Base-by-base conservation (phyloP, 2,329 filamentous ascomycete genomes). In the Ophidiomyces ophidiicola region DNA sequence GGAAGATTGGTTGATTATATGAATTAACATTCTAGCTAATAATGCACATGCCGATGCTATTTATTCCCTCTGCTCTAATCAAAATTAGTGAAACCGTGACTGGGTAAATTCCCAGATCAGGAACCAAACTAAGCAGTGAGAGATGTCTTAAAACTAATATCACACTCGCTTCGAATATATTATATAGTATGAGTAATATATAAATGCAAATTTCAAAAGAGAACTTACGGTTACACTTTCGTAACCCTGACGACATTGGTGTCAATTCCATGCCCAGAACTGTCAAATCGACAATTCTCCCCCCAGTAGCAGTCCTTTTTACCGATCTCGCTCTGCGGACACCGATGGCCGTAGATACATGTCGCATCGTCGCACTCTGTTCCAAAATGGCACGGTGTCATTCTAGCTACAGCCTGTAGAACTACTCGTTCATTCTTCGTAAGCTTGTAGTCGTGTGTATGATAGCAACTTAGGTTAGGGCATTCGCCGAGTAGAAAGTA, bases 291-390 rank as follows among this genome's bases (percentile, higher is more conserved):
- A 60, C 75, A 79, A 37, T 60, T 63, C 5, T 70, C 65, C 10
- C 69, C 70, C 56, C 72, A 75, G 48, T 71, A 69, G 51, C 75
- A 78, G 12, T 63, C 66, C 51, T 69, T 69, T 35, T 60, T 64
- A 25, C 70, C 69, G 19, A 66, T 62, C 42, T 65, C 59, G 23
- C 62, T 64, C 44, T 72, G 71, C 12, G 72, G 72, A 50, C 74
- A 79, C 24, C 70, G 67, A 54, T 79, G 75, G 15, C 75, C 75
- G 50, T 77, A 78, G 36, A 78, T 77, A 56, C 75, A 79, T 43
- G 70, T 69, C 1, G 65, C 53, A 44, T 78, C 74, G 36, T 72
- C 63, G 49, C 75, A 79, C 10, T 64, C 64, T 35, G 67, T 63
- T 7, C 72, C 72, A 49, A 71, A 70, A 41, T 66, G 65, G 51